Percentiles rank a stretch among this genome's conserved stretches.
Evolutionary conservation across 1,284 basidiomycete species (phyloP).

Genomic region (Pholiota adiposa): DNA sequence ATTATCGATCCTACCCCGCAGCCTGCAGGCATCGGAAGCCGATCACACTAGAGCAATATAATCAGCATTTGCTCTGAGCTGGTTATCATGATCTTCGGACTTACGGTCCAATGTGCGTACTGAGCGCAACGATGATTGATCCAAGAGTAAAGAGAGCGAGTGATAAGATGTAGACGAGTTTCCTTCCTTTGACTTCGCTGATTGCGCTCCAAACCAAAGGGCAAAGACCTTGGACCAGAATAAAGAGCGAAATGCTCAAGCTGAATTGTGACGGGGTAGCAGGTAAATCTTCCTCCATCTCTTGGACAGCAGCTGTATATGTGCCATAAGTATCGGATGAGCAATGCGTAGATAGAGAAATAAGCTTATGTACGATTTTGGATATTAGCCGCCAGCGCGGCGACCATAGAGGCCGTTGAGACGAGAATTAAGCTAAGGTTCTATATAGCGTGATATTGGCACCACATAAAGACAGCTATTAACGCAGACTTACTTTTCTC

Average conservation of each 20-base stretch:
- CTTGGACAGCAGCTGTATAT: conserved; percentile 58
- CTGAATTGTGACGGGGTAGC: conserved; percentile 75
- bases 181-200: conserved; percentile 82
- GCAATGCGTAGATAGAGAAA: neutral
- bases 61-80: neutral
- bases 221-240: conserved; percentile 74
- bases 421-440: conserved; percentile 60
- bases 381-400: conserved; percentile 70
- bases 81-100: conserved; percentile 13
- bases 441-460: conserved; percentile 35
- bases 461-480: neutral
- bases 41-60: conserved; percentile 52
- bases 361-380: conserved; percentile 59
- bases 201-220: conserved; percentile 75
- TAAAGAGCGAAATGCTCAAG: conserved; percentile 77
- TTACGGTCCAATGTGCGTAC: conserved; percentile 57
- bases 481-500: conserved; percentile 58
- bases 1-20: conserved; percentile 49
- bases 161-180: conserved; percentile 73
- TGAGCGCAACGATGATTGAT: conserved; percentile 66
- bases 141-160: conserved; percentile 64
- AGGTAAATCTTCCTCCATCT: conserved; percentile 67
- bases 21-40: conserved; percentile 76
- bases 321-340: conserved; percentile 31
- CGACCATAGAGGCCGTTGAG: conserved; percentile 66